phyloP scores from a whole-genome alignment of 2,329 filamentous ascomycete genomes.

The Fusarium algeriense region DNA sequence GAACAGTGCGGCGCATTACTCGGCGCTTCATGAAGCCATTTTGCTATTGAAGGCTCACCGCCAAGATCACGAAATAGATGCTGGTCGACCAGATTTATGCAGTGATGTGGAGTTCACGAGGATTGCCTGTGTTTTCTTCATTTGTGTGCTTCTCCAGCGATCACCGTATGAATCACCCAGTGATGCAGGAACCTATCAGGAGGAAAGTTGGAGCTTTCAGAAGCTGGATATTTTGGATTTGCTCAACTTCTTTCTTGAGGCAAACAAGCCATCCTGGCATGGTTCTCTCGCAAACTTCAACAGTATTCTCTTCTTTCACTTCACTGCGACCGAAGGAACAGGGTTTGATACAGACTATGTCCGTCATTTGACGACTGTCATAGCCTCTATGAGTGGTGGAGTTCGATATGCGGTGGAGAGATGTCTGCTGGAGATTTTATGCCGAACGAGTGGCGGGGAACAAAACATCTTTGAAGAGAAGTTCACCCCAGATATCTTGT shows the following conservation, averaged over 20 bases:
- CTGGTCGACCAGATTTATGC: neutral
- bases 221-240: neutral
- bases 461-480: neutral
- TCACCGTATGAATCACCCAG: fast-evolving
- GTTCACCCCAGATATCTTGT: neutral
- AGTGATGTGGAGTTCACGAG: neutral
- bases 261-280: neutral
- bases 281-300: neutral
- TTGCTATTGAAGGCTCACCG: neutral
- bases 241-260: slow-evolving; percentile 3
- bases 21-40: slow-evolving; percentile 8
- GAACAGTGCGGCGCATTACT: neutral
- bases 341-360: neutral
- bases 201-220: neutral
- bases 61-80: neutral
- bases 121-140: slow-evolving; percentile 1
- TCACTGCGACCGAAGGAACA: neutral
- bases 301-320: neutral
- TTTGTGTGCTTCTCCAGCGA: neutral
- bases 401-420: slow-evolving; percentile 5
- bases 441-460: neutral
- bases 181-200: neutral
- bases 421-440: neutral
- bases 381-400: neutral
- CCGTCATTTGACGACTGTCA: neutral